Evolutionary conservation across 2,329 filamentous ascomycete genomes (phyloP), one percentile per base, ranked within the genome.

Genomic region (Hysterium pulicare): DNA sequence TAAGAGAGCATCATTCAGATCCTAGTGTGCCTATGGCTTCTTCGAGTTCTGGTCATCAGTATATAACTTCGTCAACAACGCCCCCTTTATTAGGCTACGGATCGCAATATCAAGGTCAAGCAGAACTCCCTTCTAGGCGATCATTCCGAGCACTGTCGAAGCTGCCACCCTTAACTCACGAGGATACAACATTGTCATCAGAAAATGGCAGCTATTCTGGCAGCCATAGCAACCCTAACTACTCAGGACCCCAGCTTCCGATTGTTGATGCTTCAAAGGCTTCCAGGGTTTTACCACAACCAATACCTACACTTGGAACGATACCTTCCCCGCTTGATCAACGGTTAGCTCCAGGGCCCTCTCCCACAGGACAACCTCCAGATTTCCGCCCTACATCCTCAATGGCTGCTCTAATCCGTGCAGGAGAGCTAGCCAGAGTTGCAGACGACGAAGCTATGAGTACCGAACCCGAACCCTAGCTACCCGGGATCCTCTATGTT

Each of bases 181-280:
- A 68, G 38, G 66, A 69, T 31, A 68, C 66, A 3, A 67, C 60
- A 0, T 41, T 66, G 30, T 70, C 67, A n/a, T 69, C 66, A 1
- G 62, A 68, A 38, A 67, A 64, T 30, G 53, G 57, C 4, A 53
- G 38, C 16, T 39, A 43, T 24, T 21, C 58, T 16, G 59, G 50
- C 38, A 49, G 48, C 5, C 54, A 54, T 26, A 10, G 44, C 10
- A 30, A 47, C 5, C 21, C 37, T 15, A 51, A 49, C 26, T 44
- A 46, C 17, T 42, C 40, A 31, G 42, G 53, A 13, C 38, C 13
- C 15, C 48, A 44, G 4, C 41, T 59, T 20, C 59, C 57, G 6
- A 28, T 44, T 16, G 37, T 58, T 20, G 65, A 68, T 42, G 47
- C 55, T 11, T 42, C 48, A 3, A 69, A 68, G 44, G 57, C 61